These are phyloP conservation scores for Claviceps paspali DNA, from an alignment of 2,329 filamentous ascomycete species.

Conservation along the genomic window DNA sequence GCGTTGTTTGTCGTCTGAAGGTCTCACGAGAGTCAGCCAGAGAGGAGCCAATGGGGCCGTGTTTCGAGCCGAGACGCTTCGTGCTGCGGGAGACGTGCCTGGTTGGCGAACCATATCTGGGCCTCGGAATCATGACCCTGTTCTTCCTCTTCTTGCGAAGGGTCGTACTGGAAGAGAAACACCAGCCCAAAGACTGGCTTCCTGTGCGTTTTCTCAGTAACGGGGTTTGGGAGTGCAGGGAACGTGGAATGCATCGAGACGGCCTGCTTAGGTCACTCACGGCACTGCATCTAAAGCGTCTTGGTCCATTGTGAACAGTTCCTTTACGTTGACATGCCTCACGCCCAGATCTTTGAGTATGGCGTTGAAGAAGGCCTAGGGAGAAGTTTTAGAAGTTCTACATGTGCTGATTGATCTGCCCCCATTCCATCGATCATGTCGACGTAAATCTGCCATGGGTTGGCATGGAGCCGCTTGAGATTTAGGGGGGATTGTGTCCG, in stretches of 20 bases:
- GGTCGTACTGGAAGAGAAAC: conserved; percentile 64
- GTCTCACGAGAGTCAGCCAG: background rate
- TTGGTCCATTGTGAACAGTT: conserved; percentile 60
- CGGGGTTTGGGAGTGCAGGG: background rate
- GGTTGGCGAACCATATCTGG: conserved; percentile 86
- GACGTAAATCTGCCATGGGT: no score
- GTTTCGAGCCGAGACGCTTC: background rate
- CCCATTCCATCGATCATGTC: no score
- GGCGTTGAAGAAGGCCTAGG: conserved; percentile 66
- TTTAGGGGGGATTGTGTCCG: conserved; percentile 15
- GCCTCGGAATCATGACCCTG: conserved; percentile 30
- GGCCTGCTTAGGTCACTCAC: conserved; percentile 26
- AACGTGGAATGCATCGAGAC: background rate
- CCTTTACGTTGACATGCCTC: conserved; percentile 54
- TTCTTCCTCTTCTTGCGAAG: conserved; percentile 36
- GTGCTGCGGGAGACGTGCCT: conserved; percentile 33
- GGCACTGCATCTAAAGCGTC: conserved; percentile 46
- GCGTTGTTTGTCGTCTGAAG: conserved; percentile 63
- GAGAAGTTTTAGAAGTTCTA: background rate
- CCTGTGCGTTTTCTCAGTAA: conserved; percentile 21
- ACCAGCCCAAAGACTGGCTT: conserved; percentile 74
- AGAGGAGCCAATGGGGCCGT: no score
- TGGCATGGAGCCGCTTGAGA: no score
- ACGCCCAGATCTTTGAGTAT: conserved; percentile 72
- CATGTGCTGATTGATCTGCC: no score